A percentile compares a stretch with the other conserved stretches of the same genome.
These are phyloP conservation scores for Orychophragmus violaceus DNA, from an alignment of 345 rosid genomes.

Conservation along the genomic window DNA sequence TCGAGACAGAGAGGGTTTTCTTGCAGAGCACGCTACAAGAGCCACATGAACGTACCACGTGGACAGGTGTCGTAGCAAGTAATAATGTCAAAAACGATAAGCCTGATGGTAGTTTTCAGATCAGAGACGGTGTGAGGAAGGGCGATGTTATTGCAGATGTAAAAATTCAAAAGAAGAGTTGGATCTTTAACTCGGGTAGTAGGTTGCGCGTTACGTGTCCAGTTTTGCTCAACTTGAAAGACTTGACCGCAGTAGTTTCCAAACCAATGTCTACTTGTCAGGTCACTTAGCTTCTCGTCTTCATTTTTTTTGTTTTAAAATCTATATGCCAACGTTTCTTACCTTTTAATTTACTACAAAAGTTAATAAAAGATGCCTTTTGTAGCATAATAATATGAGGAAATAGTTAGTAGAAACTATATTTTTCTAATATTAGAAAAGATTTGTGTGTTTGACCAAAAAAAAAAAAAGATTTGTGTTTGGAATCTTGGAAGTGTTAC, in stretches of 20 bases:
- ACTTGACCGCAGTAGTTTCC: background rate
- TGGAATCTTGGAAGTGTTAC: background rate
- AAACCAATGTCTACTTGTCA: background rate
- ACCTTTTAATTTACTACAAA: background rate
- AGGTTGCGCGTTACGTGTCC: background rate
- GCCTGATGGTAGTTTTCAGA: background rate
- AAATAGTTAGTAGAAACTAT: background rate
- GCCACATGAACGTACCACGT: background rate
- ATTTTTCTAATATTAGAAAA: background rate
- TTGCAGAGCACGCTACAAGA: background rate
- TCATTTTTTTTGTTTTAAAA: no score
- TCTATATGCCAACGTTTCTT: no score
- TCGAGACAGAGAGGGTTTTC: constrained; percentile 3
- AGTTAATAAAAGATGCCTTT: background rate
- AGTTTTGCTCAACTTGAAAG: background rate
- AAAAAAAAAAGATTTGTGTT: background rate
- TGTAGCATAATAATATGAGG: background rate
- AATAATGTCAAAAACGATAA: background rate
- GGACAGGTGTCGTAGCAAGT: background rate
- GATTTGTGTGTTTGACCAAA: background rate
- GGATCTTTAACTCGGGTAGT: background rate
- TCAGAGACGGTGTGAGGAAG: background rate
- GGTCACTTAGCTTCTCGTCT: background rate
- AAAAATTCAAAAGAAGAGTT: background rate
- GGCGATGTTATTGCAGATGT: background rate